Base-by-base conservation (phyloP, 2,329 filamentous ascomycete genomes). In the Trichophyton schoenleinii region DNA sequence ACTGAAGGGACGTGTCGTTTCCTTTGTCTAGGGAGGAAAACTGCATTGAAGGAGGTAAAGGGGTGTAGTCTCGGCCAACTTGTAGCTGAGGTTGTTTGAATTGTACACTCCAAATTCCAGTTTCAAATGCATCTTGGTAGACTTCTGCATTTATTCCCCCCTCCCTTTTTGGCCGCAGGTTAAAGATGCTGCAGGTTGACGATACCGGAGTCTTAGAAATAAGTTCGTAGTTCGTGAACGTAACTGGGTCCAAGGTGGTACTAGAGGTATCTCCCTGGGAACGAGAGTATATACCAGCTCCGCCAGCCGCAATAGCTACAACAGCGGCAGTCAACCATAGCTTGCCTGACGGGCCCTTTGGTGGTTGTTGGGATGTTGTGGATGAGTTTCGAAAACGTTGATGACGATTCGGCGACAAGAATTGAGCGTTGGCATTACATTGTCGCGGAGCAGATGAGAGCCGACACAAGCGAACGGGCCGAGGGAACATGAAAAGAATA, bases 31-130 rank as follows among this genome's bases (percentile, higher is more conserved):
- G 41, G 13, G 36, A 20, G 18, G 9, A 18, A 9, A 38, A 38
- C 34, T 49, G 58, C 1, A 72, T 68, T 13, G 36, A 1, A 0
- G 84, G 81, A 0, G 90, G 92, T 0, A 99, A 78, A 0, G 92
- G 91, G 3, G 94, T 97, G 74, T 99, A 99, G 62, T 90, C 86
- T 64, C 94, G 79, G 49, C 89, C 89, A 67, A 99, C 95, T 74
- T 96, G 91, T 62, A 97, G 76, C 72, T 96, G 86, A 1, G 94
- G 94, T 75, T 97, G 94, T 76, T 95, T 96, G 70, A 96, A 85
- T 77, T 96, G 88, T 38, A 97, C 87, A 64, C 87, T 91, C 87
- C 90, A 95, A 48, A 95, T 80, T 3, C 88, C 87, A 61, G 82
- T 79, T 49, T 74, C 73, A 82, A 84, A 86, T 25, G 78, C 79